Evolutionary conservation across 768 basidiomycete species (phyloP).

Genomic region (Hericium erinaceus): DNA sequence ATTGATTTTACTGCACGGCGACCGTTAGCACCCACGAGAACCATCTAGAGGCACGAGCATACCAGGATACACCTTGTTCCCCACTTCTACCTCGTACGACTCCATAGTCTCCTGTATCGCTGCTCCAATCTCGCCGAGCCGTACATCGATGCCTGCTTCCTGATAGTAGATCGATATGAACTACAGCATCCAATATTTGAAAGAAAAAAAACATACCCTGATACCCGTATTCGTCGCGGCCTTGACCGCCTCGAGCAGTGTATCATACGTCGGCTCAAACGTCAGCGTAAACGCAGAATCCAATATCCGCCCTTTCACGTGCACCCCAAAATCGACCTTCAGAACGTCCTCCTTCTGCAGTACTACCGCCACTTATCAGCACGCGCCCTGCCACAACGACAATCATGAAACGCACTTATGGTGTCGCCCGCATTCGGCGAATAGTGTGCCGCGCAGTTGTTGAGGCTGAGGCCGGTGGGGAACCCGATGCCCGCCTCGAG

Average conservation of each 20-base stretch:
- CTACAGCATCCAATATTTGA: background rate
- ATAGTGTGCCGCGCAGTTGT: slow-evolving; percentile 95
- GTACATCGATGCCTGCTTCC: slow-evolving; percentile 95
- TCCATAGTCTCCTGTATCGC: slow-evolving; percentile 98
- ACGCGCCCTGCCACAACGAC: background rate
- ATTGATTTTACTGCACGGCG: slow-evolving; percentile 75
- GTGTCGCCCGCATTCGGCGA: slow-evolving; percentile 92
- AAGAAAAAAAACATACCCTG: slow-evolving; percentile 38
- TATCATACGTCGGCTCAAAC: slow-evolving; percentile 86
- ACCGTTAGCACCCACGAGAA: slow-evolving; percentile 6
- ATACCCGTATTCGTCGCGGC: slow-evolving; percentile 93
- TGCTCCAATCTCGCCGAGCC: slow-evolving; percentile 86
- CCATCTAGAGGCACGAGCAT: slow-evolving; percentile 1
- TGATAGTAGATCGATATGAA: slow-evolving; percentile 20
- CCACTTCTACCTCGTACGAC: slow-evolving; percentile 93
- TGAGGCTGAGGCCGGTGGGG: slow-evolving; percentile 90
- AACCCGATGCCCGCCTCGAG: slow-evolving; percentile 86
- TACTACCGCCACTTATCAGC: slow-evolving; percentile 34
- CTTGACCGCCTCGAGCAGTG: slow-evolving; percentile 81
- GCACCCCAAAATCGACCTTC: slow-evolving; percentile 96
- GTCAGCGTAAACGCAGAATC: slow-evolving; percentile 95
- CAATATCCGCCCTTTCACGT: slow-evolving; percentile 89
- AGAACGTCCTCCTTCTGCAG: slow-evolving; percentile 78
- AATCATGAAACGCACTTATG: slow-evolving; percentile 41
- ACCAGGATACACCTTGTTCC: slow-evolving; percentile 78